Conservation (phyloP, 345 rosid species). For the Pistacia vera region DNA sequence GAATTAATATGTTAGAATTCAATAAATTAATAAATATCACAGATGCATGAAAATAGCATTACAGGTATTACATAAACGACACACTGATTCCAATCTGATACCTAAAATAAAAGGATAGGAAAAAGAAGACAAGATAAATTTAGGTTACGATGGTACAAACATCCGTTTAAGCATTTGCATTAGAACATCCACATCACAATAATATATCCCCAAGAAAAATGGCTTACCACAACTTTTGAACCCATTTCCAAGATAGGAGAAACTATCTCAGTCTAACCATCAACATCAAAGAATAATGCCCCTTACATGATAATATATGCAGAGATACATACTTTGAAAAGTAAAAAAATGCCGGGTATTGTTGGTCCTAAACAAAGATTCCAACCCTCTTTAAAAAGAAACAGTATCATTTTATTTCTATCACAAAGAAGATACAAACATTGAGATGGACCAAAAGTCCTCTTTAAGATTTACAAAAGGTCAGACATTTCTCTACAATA, state of each 20-base stretch:
- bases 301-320: neutral
- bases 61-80: neutral
- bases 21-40: no score
- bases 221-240: neutral
- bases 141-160: neutral
- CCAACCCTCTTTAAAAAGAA: neutral
- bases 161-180: neutral
- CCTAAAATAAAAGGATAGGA: neutral
- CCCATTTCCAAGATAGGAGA: neutral
- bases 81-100: neutral
- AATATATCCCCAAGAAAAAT: neutral
- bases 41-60: no score
- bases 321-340: no score
- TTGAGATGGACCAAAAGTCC: neutral
- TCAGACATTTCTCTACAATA: neutral
- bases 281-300: neutral
- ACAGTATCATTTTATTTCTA: neutral
- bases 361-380: neutral
- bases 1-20: neutral
- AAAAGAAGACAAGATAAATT: neutral
- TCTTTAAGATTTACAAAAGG: no score
- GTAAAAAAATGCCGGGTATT: neutral
- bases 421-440: neutral
- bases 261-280: neutral
- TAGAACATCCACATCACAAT: neutral